phyloP scores from a whole-genome alignment of 257 asterid genomes.

The Voacanga thouarsii region DNA sequence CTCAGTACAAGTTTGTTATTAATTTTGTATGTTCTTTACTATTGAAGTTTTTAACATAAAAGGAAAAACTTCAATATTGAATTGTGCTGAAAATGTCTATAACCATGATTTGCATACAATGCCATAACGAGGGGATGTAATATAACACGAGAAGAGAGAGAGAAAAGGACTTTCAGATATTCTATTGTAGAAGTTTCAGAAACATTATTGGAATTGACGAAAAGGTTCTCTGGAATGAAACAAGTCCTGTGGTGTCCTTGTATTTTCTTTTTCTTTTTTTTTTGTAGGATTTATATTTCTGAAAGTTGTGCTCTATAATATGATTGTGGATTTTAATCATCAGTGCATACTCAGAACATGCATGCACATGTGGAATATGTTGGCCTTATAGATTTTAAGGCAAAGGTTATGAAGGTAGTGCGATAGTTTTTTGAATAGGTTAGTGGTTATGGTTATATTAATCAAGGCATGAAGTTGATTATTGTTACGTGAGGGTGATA shows the following conservation, averaged over 20 bases:
- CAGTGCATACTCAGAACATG: no score
- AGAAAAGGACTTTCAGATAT: neutral
- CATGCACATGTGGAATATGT: no score
- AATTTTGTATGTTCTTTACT: neutral
- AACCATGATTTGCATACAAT: neutral
- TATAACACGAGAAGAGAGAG: neutral
- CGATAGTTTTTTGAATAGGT: neutral
- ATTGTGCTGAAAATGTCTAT: neutral
- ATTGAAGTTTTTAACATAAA: neutral
- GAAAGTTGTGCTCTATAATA: neutral
- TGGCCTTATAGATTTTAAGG: neutral
- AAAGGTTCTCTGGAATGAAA: neutral
- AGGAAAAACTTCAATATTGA: neutral
- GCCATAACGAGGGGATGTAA: neutral
- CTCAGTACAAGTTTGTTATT: neutral
- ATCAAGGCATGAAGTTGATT: neutral
- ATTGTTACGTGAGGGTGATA: neutral
- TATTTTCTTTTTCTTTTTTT: neutral
- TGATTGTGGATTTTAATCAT: neutral
- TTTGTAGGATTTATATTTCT: neutral
- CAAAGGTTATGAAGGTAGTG: neutral
- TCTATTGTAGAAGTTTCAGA: neutral
- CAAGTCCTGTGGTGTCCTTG: neutral
- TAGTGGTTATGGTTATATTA: neutral
- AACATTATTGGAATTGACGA: neutral